Base-by-base conservation (phyloP, 495 filamentous ascomycete genomes). In the Evernia prunastri region DNA sequence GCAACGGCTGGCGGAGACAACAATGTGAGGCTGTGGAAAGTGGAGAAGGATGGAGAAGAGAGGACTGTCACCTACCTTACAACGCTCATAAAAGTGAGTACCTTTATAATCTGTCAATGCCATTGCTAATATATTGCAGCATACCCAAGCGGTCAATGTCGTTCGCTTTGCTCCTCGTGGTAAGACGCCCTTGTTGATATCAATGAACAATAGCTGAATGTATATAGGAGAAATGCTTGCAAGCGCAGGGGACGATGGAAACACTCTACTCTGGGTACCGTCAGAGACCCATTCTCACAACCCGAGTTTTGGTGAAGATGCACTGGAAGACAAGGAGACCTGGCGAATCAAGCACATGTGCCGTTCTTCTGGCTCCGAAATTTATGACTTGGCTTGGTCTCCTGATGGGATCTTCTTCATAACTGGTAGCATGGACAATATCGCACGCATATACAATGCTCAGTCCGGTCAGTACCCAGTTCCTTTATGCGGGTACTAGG, bases 321-420 rank as follows among this genome's bases (percentile, higher is more conserved):
- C 82, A 15, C 78, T 88, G 45, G 94, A 96, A 66, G 95, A 97
- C 71, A 96, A 96, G 74, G 94, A 99, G 75, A 89, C 88, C 63
- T 99, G 94, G 94, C 83, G 94, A 56, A 86, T 93, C 57, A 98
- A 94, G 76, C 90, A 96, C 71, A 97, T 97, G 94, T 96, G 90
- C 73, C 86, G 95, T 54, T 95, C 91, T 33, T 82, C 83, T 51
- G 92, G 91, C 0, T 88, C 90, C 0, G 94, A 97, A 73, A 97
- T 99, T 68, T 99, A 97, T 72, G 94, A 99, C 72, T 78, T 99
- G 63, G 94, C 94, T 47, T 99, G 94, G 94, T 96, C 94, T 29
- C 94, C 94, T 13, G 94, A 99, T 78, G 93, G 90, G 29, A 81
- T 89, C 36, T 96, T 92, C 77, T 96, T 97, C 78, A 96, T 99